Conservation (phyloP, 352 stramenopile genomes). For the Elongisporangium undulatum region DNA sequence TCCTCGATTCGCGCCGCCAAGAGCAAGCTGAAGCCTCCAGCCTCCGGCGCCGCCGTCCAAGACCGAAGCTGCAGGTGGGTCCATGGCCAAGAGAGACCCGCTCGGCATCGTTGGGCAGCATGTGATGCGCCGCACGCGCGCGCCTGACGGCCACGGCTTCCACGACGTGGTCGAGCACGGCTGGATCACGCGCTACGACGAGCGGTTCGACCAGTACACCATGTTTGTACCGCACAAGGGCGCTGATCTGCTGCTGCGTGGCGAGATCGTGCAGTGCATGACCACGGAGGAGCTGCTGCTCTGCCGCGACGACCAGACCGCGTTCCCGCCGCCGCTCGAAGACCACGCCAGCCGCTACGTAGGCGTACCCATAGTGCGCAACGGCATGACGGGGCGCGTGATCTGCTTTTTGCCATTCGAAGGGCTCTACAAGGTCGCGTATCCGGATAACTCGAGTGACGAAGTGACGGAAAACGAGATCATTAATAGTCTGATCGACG, state of each 20-base stretch:
- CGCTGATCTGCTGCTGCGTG: slow-evolving; percentile 25
- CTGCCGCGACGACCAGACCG: slow-evolving; percentile 31
- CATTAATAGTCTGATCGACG: slow-evolving; percentile 50
- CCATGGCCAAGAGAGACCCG: slow-evolving; percentile 47
- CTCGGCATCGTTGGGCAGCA: slow-evolving; percentile 60
- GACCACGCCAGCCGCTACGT: slow-evolving; percentile 52
- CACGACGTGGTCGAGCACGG: slow-evolving; percentile 50
- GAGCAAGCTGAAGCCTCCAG: too few relatives aligned
- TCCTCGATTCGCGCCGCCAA: too few relatives aligned
- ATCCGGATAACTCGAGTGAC: slow-evolving; percentile 37
- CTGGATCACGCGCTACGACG: slow-evolving; percentile 71
- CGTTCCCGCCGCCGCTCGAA: slow-evolving; percentile 41
- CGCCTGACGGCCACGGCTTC: slow-evolving; percentile 4
- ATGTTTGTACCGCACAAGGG: slow-evolving; percentile 48
- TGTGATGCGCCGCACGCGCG: slow-evolving; percentile 30
- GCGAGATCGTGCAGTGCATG: slow-evolving; percentile 60
- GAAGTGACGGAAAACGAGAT: slow-evolving; percentile 52
- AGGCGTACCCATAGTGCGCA: slow-evolving; percentile 24
- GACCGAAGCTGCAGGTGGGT: too few relatives aligned
- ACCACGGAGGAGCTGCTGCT: slow-evolving; percentile 48
- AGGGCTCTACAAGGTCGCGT: slow-evolving; percentile 46
- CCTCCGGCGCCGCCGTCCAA: too few relatives aligned
- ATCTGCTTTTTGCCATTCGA: slow-evolving; percentile 60
- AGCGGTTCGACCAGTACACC: slow-evolving; percentile 52
- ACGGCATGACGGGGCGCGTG: slow-evolving; percentile 25